Evolutionary conservation across 768 basidiomycete genomes (phyloP), one percentile per base, ranked within the genome.

Genomic region (Trametes cubensis): DNA sequence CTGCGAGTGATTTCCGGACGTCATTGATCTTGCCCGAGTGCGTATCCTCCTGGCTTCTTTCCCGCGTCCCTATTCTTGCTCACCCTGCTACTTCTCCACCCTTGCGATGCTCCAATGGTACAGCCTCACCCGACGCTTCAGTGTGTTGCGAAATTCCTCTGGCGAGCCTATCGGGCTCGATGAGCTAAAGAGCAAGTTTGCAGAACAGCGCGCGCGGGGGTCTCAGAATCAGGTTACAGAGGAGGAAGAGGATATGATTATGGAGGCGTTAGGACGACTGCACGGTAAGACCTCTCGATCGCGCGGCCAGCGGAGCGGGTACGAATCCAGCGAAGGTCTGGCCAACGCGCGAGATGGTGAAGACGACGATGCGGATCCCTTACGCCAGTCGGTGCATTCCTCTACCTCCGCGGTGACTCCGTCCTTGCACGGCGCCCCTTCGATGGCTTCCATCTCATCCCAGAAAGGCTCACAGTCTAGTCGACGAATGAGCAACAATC

Each of bases 1-100:
- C 88, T 10, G 77, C 80, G 46, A 85, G 83, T 78, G 85, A 92
- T 75, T 94, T 94, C 78, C 88, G 92, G 69, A 92, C 92, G 30
- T 92, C 91, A 62, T 82, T 89, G 71, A 92, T 94, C 69, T 76
- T 94, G 51, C 90, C 90, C 73, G 90, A 89, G 92, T 94, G 76
- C 78, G 89, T 79, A 66, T 62, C 61, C 6, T 34, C 21, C 46
- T 51, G 38, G 40, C 42, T 68, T 69, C 52, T 67, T 60, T 64
- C 56, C 50, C 60, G 52, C 61, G 45, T 60, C 59, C 42, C 50
- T 63, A 50, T 60, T 41, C 40, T 45, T 44, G 42, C 59, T 59
- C 60, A 55, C 60, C 23, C n/a, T 49, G 23, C 51, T 3, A 13
- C 63, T 30, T 62, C 60, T 63, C 69, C 66, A 58, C 64, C 61